phyloP scores from a whole-genome alignment of 169 alveolate genomes.

The Eimeria brunetti region DNA sequence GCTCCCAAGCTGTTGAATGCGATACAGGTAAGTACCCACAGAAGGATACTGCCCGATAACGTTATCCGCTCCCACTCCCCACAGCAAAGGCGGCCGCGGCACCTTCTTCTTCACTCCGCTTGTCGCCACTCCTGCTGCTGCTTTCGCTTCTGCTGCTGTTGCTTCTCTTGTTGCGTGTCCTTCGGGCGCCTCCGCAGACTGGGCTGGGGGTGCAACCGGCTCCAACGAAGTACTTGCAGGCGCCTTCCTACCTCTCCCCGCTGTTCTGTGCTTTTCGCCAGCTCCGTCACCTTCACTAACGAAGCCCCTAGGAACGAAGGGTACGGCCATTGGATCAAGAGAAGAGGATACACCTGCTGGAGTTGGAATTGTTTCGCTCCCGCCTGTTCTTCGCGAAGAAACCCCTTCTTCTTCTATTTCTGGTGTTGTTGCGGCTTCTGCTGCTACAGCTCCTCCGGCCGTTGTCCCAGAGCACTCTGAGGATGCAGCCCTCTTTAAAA shows the following conservation, averaged over 20 bases:
- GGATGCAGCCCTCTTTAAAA: background rate
- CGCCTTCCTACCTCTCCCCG: background rate
- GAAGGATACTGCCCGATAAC: background rate
- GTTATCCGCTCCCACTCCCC: background rate
- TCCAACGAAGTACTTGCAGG: background rate
- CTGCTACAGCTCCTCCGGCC: background rate
- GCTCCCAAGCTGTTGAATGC: background rate
- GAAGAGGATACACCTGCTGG: background rate
- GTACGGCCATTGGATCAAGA: background rate
- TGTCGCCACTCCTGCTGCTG: background rate
- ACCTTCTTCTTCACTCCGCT: background rate
- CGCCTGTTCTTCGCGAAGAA: too few species aligned
- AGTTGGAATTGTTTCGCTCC: too few species aligned
- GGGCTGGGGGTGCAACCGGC: background rate
- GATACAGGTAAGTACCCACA: background rate
- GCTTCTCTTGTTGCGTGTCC: background rate
- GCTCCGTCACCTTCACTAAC: background rate
- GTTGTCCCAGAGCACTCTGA: background rate
- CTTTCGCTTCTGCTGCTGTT: background rate
- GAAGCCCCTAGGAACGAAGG: background rate
- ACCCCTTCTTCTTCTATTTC: background rate
- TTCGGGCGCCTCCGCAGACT: background rate
- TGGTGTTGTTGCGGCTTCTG: background rate
- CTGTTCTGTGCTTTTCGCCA: background rate
- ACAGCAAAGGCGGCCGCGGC: conserved; percentile 9